Base-by-base conservation (phyloP, 1,284 basidiomycete genomes). In the Microbotryomycetes sp. region DNA sequence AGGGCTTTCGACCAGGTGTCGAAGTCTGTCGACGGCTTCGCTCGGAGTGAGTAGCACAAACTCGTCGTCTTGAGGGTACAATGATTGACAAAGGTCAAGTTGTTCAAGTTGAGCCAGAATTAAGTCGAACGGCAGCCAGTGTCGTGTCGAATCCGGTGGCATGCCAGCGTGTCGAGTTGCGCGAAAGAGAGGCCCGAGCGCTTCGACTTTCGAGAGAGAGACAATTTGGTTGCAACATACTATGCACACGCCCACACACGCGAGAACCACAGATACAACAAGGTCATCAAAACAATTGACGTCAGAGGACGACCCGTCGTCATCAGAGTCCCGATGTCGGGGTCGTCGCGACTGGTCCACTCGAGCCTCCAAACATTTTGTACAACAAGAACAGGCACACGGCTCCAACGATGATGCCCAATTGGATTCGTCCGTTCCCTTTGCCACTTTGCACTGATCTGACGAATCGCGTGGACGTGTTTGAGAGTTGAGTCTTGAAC, bases 401-500 rank as follows among this genome's bases (percentile, higher is more conserved):
- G 22, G 66, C 56, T 4, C 29, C 63, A 0, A 9, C 9, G 23
- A 64, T 55, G 59, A 69, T 67, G 16, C 63, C 62, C 48, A 69
- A 51, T 53, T 63, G 60, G 19, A 59, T 42, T 30, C 60, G 46
- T 5, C 50, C 60, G 7, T 52, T 31, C 14, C 67, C 67, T n/a
- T 60, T 60, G 45, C 63, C 58, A 12, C 22, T 54, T 25, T 61
- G 63, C 6, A 69, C 66, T 1, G 54, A 54, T 6, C 68, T 62
- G 1, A 56, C 51, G 49, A 69, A 69, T 3, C 68, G 56, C 0
- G 59, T 54, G 14, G 63, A 62, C 29, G 69, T 68, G 49, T 62
- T 63, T 15, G 53, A 14, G 0, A 71, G 62, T 7, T 67, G 67
- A 25, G 65, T 63, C 54, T 69, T 70, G 65, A 71, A 71, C 30